Conservation (phyloP, 2,329 filamentous ascomycete species). For the Coniella lustricola region DNA sequence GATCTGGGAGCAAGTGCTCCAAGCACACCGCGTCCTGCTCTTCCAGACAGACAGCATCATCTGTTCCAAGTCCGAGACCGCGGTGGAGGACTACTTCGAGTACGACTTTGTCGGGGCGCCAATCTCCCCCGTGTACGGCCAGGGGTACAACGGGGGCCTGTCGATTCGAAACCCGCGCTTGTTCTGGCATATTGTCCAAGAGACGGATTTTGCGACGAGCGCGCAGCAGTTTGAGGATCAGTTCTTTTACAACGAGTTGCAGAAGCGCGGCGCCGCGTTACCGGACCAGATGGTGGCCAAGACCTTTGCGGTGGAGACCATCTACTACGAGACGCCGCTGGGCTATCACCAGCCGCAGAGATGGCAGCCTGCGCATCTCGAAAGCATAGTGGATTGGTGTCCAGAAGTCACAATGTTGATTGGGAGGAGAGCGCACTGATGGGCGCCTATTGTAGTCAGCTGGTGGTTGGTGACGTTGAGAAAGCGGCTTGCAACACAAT, state of each 20-base stretch:
- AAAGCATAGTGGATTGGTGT: constrained; percentile 14
- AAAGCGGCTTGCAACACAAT: too few species aligned
- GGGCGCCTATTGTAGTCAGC: too few species aligned
- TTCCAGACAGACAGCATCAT: constrained; percentile 30
- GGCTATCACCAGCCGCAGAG: constrained; percentile 22
- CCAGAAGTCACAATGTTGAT: constrained; percentile 16
- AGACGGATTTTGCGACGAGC: constrained; percentile 16
- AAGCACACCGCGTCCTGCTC: constrained; percentile 24
- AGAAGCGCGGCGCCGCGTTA: constrained; percentile 20
- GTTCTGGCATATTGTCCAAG: constrained; percentile 19
- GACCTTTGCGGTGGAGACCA: constrained; percentile 25
- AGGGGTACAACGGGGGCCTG: constrained; percentile 27
- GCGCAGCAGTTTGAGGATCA: constrained; percentile 26
- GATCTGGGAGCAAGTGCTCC: constrained; percentile 26
- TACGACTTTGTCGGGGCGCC: constrained; percentile 29
- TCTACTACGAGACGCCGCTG: constrained; percentile 23
- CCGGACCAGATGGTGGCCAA: constrained; percentile 21
- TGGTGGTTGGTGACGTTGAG: too few species aligned
- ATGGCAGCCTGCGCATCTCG: constrained; percentile 13
- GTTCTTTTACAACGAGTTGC: constrained; percentile 26
- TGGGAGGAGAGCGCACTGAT: constrained; percentile 12
- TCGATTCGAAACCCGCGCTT: constrained; percentile 25
- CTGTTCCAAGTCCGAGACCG: constrained; percentile 21
- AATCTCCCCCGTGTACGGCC: constrained; percentile 18
- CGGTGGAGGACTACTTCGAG: constrained; percentile 26